Evolutionary conservation across 176 grass and related monocot species (phyloP).

Genomic region (Luzula sylvatica): DNA sequence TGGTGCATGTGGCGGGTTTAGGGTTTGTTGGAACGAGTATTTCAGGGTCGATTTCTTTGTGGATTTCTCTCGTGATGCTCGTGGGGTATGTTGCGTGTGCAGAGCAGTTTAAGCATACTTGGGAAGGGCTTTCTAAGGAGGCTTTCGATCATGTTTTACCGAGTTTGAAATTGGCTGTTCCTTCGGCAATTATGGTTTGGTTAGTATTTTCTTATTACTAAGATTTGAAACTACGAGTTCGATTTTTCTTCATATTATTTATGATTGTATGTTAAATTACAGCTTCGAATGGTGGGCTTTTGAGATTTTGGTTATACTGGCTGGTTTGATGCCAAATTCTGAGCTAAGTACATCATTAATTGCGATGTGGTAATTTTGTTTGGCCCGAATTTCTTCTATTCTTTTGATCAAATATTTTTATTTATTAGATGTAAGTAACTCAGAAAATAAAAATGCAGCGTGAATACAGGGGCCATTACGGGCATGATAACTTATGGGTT

Average conservation of each 20-base stretch:
- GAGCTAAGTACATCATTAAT: slow-evolving; percentile 75
- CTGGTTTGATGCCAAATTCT: slow-evolving; percentile 66
- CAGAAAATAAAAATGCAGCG: slow-evolving; percentile 18
- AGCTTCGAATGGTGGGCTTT: slow-evolving; percentile 92
- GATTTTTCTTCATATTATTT: no score
- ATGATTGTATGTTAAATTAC: slow-evolving; percentile 1
- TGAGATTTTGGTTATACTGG: slow-evolving; percentile 72
- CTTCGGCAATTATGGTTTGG: slow-evolving; percentile 93
- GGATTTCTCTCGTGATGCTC: slow-evolving; percentile 54
- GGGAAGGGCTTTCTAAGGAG: slow-evolving; percentile 57
- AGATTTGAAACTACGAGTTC: no score
- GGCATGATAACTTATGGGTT: slow-evolving; percentile 90
- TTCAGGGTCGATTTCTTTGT: slow-evolving; percentile 37
- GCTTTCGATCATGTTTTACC: slow-evolving; percentile 47
- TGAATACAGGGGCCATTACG: slow-evolving; percentile 63
- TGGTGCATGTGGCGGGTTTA: slow-evolving; percentile 39
- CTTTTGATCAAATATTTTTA: not conserved
- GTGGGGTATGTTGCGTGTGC: slow-evolving; percentile 36
- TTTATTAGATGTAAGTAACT: not conserved
- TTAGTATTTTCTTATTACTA: slow-evolving; percentile 15
- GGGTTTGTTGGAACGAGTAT: slow-evolving; percentile 42
- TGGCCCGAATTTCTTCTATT: not conserved
- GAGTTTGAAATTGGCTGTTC: slow-evolving; percentile 58
- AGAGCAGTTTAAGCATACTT: slow-evolving; percentile 35
- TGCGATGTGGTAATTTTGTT: slow-evolving; percentile 68